Base-by-base conservation (phyloP, 2,329 filamentous ascomycete genomes). In the Cryoendolithus antarcticus region DNA sequence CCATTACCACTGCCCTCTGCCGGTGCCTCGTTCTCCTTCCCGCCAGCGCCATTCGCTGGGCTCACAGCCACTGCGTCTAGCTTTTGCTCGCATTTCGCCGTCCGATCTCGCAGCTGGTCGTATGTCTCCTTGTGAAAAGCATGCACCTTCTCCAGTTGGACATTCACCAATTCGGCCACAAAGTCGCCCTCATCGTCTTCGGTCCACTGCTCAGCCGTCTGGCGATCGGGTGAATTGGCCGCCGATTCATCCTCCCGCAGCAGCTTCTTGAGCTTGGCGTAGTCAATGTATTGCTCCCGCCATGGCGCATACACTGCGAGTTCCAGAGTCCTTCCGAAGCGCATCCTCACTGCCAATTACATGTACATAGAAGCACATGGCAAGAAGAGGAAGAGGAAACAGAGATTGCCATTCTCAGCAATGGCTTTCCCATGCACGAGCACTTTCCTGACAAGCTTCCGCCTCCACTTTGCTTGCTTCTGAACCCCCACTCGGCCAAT, bases 251-350 rank as follows among this genome's bases (percentile, higher is more conserved):
- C 77, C 61, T 96, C 91, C 47, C 85, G 81, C 44, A 98, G 69
- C 43, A 98, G 72, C 55, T 73, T 72, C 72, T 96, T 96, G 49
- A 98, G 78, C 72, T 89, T 94, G 53, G 74, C 68, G 63, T 98
- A 98, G 67, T 96, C 88, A 58, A 98, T 85, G 69, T 98, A 96
- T 56, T 93, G 75, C 59, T 81, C 83, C 62, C 82, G 83, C 89
- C 89, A 98, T 57, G 86, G 86, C 51, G 74, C 65, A 61, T 96
- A 91, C 53, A 84, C 70, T 43, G 84, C 79, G 54, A 77, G 75
- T 54, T 79, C 77, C 44, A 98, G 74, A 37, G 86, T 95, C 66
- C 80, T 85, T 46, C 89, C 89, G 69, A 95, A 98, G 54, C 86
- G 82, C 91, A 98, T 96, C 12, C 9, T 32, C 24, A 27, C 24